phyloP scores from a whole-genome alignment of 2,329 filamentous ascomycete species.

The Penicillium sp. region DNA sequence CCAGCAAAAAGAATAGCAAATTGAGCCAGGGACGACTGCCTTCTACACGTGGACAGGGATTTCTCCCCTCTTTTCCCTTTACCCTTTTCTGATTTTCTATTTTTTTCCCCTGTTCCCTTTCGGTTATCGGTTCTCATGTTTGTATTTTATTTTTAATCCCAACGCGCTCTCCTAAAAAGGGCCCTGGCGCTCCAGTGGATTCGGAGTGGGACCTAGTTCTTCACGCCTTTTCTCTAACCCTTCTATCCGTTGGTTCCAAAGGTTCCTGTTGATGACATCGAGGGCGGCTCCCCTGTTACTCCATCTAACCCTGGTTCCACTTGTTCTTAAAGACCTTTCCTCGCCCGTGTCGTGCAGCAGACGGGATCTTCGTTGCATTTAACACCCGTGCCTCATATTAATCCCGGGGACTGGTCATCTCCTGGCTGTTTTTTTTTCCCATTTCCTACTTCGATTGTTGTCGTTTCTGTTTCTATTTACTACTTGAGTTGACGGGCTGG shows the following conservation, averaged over 20 bases:
- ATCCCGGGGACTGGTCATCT: constrained; percentile 3
- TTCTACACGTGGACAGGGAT: constrained; percentile 30
- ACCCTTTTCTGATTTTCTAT: neutral
- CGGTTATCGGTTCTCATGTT: neutral
- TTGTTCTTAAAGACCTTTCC: constrained; percentile 16
- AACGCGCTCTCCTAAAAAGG: constrained; percentile 13
- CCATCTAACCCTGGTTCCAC: constrained; percentile 21
- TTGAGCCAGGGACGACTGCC: constrained; percentile 5
- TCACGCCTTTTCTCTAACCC: constrained; percentile 7
- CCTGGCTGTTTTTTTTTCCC: neutral
- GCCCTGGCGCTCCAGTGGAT: constrained; percentile 17
- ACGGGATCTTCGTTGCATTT: constrained; percentile 9
- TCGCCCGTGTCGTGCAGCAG: constrained; percentile 5
- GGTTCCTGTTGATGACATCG: constrained; percentile 23
- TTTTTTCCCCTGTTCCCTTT: neutral
- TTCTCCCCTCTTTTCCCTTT: constrained; percentile 2
- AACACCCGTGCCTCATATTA: constrained; percentile 2
- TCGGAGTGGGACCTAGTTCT: constrained; percentile 18
- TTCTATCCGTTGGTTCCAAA: constrained; percentile 9
- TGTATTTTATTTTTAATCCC: constrained; percentile 2
- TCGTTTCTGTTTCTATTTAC: neutral
- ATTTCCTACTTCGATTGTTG: neutral
- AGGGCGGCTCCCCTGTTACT: constrained; percentile 25
- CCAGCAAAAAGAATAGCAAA: constrained; percentile 5
- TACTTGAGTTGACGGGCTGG: neutral